Evolutionary conservation across 2,329 filamentous ascomycete genomes (phyloP).

Genomic region (Orbilia javanica): DNA sequence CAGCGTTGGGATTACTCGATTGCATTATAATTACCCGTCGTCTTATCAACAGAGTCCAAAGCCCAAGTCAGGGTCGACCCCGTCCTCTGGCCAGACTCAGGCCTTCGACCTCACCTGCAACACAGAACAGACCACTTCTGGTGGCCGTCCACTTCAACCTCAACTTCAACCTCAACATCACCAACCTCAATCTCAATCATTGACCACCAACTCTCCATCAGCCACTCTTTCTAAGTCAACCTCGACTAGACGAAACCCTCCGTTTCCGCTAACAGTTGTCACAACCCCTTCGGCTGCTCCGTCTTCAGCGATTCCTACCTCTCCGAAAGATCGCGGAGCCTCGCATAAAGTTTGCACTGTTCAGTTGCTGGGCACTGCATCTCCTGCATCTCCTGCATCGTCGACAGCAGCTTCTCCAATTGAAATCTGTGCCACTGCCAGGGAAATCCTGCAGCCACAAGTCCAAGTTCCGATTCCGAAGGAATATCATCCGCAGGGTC

Average conservation of each 20-base stretch:
- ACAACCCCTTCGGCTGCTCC: constrained; percentile 36
- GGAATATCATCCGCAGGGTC: constrained; percentile 36
- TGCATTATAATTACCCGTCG: constrained; percentile 29
- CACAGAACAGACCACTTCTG: constrained; percentile 15
- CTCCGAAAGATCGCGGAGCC: constrained; percentile 33
- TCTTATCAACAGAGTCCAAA: constrained; percentile 28
- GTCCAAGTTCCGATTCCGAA: constrained; percentile 44
- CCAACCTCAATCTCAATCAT: not conserved
- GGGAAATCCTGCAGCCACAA: constrained; percentile 45
- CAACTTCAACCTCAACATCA: constrained; percentile 1
- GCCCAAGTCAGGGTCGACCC: not conserved
- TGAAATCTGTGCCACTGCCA: constrained; percentile 21
- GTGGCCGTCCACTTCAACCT: constrained; percentile 4
- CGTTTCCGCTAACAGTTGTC: constrained; percentile 30
- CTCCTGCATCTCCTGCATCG: constrained; percentile 38
- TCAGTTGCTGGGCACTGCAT: constrained; percentile 37
- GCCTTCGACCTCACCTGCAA: constrained; percentile 36
- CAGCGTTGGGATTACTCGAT: constrained; percentile 37
- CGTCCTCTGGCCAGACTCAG: constrained; percentile 19
- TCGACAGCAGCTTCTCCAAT: constrained; percentile 50
- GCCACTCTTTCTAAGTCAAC: constrained; percentile 1
- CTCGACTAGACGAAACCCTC: constrained; percentile 22
- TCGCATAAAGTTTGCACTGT: constrained; percentile 13
- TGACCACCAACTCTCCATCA: not conserved
- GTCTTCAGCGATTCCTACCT: constrained; percentile 20